A percentile compares a stretch with the other conserved stretches of the same genome.
phyloP scores from a whole-genome alignment of 495 filamentous ascomycete genomes.

The Hypoxylon trugodes region DNA sequence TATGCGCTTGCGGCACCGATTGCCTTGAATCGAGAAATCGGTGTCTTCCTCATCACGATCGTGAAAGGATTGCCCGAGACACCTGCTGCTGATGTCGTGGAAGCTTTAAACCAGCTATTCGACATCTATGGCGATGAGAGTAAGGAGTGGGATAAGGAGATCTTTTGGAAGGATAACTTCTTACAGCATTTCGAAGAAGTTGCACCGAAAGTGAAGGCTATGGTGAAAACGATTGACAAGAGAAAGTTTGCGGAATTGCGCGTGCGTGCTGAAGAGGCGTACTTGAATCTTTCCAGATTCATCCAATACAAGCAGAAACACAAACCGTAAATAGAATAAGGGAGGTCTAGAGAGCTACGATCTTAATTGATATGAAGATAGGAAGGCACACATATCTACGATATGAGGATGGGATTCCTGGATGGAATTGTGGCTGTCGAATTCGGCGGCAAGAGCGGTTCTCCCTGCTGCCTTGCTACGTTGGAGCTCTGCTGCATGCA shows the following conservation, averaged over 20 bases:
- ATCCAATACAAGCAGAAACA: slow-evolving; percentile 67
- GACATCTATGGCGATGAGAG: slow-evolving; percentile 69
- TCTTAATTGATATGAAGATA: not conserved
- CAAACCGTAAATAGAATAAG: slow-evolving; percentile 19
- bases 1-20: slow-evolving; percentile 58
- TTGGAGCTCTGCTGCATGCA: slow-evolving; percentile 15
- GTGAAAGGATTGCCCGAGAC: slow-evolving; percentile 55
- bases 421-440: not conserved
- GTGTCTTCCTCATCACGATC: slow-evolving; percentile 65
- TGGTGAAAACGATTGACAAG: slow-evolving; percentile 66
- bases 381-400: slow-evolving; percentile 19
- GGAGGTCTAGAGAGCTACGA: not conserved
- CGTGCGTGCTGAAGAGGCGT: slow-evolving; percentile 62
- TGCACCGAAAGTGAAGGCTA: slow-evolving; percentile 57
- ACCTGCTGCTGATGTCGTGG: slow-evolving; percentile 59
- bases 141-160: slow-evolving; percentile 61
- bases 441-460: not conserved
- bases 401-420: not conserved
- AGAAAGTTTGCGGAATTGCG: slow-evolving; percentile 60
- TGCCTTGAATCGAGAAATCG: slow-evolving; percentile 62
- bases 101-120: slow-evolving; percentile 67
- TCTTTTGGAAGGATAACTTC: slow-evolving; percentile 69
- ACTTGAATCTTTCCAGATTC: slow-evolving; percentile 65
- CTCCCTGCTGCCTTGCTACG: slow-evolving; percentile 2
- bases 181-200: slow-evolving; percentile 62